Evolutionary conservation across 2,329 filamentous ascomycete genomes (phyloP).

Genomic region (Aspergillus ochraceoroseus): DNA sequence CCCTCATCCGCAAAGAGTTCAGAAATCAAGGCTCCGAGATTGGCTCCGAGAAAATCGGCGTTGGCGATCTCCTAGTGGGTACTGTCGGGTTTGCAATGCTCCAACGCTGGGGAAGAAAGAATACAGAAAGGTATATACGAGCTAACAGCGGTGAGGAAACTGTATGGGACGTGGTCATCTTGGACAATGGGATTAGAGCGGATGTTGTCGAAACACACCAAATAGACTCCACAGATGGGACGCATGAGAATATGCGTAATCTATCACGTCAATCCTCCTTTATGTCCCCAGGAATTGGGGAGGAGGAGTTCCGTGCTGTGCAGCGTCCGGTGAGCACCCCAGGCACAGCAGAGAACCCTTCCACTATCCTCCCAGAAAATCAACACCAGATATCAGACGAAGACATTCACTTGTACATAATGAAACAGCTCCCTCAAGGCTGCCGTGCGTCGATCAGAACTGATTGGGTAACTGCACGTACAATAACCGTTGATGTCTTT

Average conservation of each 20-base stretch:
- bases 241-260: slow-evolving; percentile 45
- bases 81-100: slow-evolving; percentile 45
- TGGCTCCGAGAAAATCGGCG: slow-evolving; percentile 38
- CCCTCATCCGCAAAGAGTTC: slow-evolving; percentile 45
- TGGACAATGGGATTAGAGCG: slow-evolving; percentile 45
- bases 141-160: slow-evolving; percentile 42
- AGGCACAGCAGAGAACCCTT: slow-evolving; percentile 25
- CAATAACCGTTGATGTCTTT: slow-evolving; percentile 46
- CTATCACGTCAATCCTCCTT: slow-evolving; percentile 52
- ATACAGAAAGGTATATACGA: slow-evolving; percentile 40
- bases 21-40: slow-evolving; percentile 33
- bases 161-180: slow-evolving; percentile 48
- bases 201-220: slow-evolving; percentile 45
- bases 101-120: slow-evolving; percentile 45
- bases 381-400: slow-evolving; percentile 43
- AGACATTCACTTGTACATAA: slow-evolving; percentile 47
- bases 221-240: slow-evolving; percentile 29
- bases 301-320: slow-evolving; percentile 39
- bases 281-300: slow-evolving; percentile 34
- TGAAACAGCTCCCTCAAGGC: slow-evolving; percentile 42
- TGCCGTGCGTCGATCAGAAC: slow-evolving; percentile 43
- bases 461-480: slow-evolving; percentile 43
- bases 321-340: slow-evolving; percentile 30
- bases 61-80: slow-evolving; percentile 44
- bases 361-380: slow-evolving; percentile 33